Base-by-base conservation (phyloP, 805 yeast genomes). In the Metschnikowia lochheadii region DNA sequence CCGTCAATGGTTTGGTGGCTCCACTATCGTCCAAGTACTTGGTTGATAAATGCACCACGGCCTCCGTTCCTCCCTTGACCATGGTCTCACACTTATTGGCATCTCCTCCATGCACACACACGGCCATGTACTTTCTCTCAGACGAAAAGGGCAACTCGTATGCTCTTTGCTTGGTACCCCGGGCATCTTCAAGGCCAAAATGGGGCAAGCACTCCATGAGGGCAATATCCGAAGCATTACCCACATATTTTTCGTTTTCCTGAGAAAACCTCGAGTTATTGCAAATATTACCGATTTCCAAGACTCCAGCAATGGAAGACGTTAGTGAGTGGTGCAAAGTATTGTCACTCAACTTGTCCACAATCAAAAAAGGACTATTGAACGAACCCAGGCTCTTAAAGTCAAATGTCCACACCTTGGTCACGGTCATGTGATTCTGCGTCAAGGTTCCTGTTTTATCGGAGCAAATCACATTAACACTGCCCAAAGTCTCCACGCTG, bases 191-290 rank as follows among this genome's bases (percentile, higher is more conserved):
- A 44, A 89, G 63, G 3, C 85, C 87, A 67, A 90, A 89, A 51
- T 79, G 80, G 5, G 81, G 72, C 50, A 90, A 72, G 33, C 82
- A 80, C 66, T 89, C 96, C 49, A 90, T 74, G 40, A 94, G 73
- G 0, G 99, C 98, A 58, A 91, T 83, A 70, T 94, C 99, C 13
- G 96, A 89, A 37, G 99, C 96, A 67, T 92, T 94, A 26, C 99
- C 99, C 43, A 87, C 80, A 62, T 70, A 85, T 62, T 80, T 83
- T 51, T 81, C 86, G 62, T 78, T 80, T 60, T 87, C 95, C 40
- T 69, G 70, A 0, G 91, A 85, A 57, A 70, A 87, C 53, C 80
- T 77, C 13, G 90, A 81, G 63, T 87, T 87, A 70, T 87, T 87
- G 72, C 94, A 87, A 44, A 86, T 64, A 58, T 81, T 84, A 17